Base-by-base conservation (phyloP, 257 asterid genomes). In the Lantana camara region DNA sequence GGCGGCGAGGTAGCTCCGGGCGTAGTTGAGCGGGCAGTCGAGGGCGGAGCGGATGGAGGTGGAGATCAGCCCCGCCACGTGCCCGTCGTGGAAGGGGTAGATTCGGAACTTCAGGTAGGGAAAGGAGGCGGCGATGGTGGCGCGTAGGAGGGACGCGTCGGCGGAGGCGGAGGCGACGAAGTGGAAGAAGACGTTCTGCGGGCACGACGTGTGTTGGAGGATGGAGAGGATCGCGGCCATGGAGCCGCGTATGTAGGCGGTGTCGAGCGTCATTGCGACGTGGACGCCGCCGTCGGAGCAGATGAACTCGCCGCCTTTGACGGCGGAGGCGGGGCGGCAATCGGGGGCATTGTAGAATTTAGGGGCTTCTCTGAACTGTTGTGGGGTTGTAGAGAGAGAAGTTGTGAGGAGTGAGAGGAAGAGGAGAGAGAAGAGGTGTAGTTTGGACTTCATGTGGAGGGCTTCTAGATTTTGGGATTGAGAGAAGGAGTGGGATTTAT, bases 1-100 rank as follows among this genome's bases (percentile, higher is more conserved):
- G 47, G 72, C 76, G 4, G 98, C 94, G 34, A 93, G 72, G 84
- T 93, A 93, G 71, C 88, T 86, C 0, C 98, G 80, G 4, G 98
- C 98, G 57, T 93, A 92, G 80, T 92, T 92, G 16, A 92, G 86
- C 0, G 98, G 93, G 60, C 97, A 87, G 68, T 92, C 98, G 2
- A 93, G 86, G 44, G 98, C 98, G 5, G 97, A 87, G 10, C 97
- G 95, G 75, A 93, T 93, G 23, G 98, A 93, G 24, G 98, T 89
- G 29, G 97, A 93, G 70, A 93, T 93, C 0, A 93, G 72, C 0
- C 96, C 82, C 3, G 95, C 80, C 21, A 93, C 91, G 1, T 72
- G 62, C 0, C 90, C 32, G 72, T 80, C 91, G 0, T 64, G 88
- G 48, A 93, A 89, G 15, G 23, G 63, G 77, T 89, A 85, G 67